Conservation (phyloP, 345 rosid species). For the Populus alba region DNA sequence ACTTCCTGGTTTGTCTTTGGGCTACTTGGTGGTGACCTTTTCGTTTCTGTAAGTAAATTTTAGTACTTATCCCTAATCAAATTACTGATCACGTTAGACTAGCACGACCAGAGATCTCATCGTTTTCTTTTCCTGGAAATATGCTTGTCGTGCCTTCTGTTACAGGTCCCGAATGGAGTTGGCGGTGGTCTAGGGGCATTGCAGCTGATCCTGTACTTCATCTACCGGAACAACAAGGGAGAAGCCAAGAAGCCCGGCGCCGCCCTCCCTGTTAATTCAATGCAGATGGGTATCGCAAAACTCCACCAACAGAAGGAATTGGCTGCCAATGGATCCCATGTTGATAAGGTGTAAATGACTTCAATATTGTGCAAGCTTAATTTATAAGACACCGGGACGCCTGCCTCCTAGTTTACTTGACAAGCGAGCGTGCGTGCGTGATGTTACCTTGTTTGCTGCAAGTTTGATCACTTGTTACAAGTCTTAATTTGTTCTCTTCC, state of each 20-base stretch:
- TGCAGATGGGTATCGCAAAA: constrained; percentile 40
- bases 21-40: constrained; percentile 78
- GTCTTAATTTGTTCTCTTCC: neutral
- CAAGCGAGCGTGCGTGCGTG: neutral
- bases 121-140: neutral
- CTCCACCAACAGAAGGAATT: constrained; percentile 23
- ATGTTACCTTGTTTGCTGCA: neutral
- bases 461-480: neutral
- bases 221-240: constrained; percentile 59
- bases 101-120: neutral
- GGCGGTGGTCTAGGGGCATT: constrained; percentile 73
- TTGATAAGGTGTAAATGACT: constrained; percentile 11
- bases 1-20: constrained; percentile 95
- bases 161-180: constrained; percentile 89
- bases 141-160: neutral
- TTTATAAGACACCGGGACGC: neutral
- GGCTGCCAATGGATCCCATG: constrained; percentile 30
- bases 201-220: constrained; percentile 74
- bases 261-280: constrained; percentile 6
- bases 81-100: neutral
- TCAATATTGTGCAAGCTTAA: neutral
- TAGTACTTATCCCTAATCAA: neutral
- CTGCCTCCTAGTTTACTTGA: neutral
- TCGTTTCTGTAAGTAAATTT: constrained; percentile 61
- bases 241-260: constrained; percentile 20